Percentiles rank a stretch among this genome's conserved stretches.
Evolutionary conservation across 2,329 filamentous ascomycete genomes (phyloP).

Genomic region (Cladosporium colombiae): DNA sequence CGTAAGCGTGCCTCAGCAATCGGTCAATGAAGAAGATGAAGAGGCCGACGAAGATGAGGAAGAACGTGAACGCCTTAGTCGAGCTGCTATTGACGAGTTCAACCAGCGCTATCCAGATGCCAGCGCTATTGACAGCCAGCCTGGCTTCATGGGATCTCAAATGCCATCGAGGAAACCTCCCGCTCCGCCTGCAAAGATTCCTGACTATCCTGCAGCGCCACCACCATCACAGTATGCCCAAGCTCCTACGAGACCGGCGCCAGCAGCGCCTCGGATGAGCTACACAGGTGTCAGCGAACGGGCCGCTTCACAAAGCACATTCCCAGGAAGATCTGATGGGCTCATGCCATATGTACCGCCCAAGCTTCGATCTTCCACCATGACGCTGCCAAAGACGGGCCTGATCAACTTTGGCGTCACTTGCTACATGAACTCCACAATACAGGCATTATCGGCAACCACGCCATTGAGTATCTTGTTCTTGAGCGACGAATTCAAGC

Average conservation of each 20-base stretch:
- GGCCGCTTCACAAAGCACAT: conserved; percentile 35
- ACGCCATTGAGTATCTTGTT: conserved; percentile 63
- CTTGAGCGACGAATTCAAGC: conserved; percentile 62
- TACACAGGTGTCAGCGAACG: conserved; percentile 79
- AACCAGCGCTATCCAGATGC: conserved; percentile 77
- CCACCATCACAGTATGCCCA: conserved; percentile 53
- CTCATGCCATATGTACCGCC: conserved; percentile 49
- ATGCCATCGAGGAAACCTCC: conserved; percentile 38
- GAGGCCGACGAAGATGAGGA: conserved; percentile 44
- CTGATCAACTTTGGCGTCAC: conserved; percentile 78
- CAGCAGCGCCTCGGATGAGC: conserved; percentile 61
- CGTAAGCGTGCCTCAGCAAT: conserved; percentile 43
- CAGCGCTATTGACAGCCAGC: conserved; percentile 53
- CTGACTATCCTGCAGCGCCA: conserved; percentile 35
- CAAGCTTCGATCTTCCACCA: conserved; percentile 45
- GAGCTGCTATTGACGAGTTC: conserved; percentile 70
- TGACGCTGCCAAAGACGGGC: conserved; percentile 65
- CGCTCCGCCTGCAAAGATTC: conserved; percentile 30
- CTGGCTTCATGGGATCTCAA: conserved; percentile 52
- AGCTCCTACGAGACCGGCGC: conserved; percentile 60
- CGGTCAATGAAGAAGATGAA: conserved; percentile 45
- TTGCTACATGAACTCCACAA: conserved; percentile 89
- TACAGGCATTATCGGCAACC: conserved; percentile 81
- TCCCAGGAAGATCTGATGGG: conserved; percentile 38
- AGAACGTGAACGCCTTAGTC: conserved; percentile 14